Evolutionary conservation across 352 stramenopile species (phyloP), one percentile per base, ranked within the genome.

Genomic region (Phytophthora pinifolia): DNA sequence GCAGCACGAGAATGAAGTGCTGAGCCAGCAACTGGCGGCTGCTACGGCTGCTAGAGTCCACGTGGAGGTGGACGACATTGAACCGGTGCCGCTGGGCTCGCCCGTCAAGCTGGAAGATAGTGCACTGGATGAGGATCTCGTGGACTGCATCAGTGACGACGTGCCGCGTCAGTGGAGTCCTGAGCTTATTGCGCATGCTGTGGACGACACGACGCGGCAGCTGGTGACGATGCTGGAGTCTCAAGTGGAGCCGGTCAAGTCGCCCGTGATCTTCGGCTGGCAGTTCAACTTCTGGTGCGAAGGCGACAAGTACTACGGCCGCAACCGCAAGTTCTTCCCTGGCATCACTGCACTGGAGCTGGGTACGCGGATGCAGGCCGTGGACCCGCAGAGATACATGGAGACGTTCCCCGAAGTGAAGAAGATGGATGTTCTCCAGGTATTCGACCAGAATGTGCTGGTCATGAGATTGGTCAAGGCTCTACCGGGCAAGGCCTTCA

Each of bases 231-330:
- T 86, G 53, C 36, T 79, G 14, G 65, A 71, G 38, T 78, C 73
- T 4, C 46, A 64, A 1, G 36, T 59, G 20, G 53, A 66, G 9
- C 62, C 66, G 0, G 72, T 66, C 38, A 72, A 82, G 42, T 69
- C 65, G 17, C 64, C 69, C n/a, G 51, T 72, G 6, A 77, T 76
- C 22, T 86, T 88, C 18, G 75, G 75, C 37, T 88, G 78, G 78
- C 65, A 77, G 27, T 85, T 88, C 44, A 65, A 81, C 37, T 83
- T 88, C 14, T 88, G 78, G 78, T 46, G 67, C 22, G 57, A 81
- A 45, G 71, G 69, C 13, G 39, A 68, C 37, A 70, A 63, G 33
- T 88, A 83, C 48, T 88, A 65, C n/a, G 78, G 69, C 13, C 76
- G 70, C 36, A 74, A 75, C 6, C 55, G 62, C 49, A 88, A 88